Evolutionary conservation across 805 yeast genomes (phyloP).

Genomic region (Cyberlindnera euphorbiae): DNA sequence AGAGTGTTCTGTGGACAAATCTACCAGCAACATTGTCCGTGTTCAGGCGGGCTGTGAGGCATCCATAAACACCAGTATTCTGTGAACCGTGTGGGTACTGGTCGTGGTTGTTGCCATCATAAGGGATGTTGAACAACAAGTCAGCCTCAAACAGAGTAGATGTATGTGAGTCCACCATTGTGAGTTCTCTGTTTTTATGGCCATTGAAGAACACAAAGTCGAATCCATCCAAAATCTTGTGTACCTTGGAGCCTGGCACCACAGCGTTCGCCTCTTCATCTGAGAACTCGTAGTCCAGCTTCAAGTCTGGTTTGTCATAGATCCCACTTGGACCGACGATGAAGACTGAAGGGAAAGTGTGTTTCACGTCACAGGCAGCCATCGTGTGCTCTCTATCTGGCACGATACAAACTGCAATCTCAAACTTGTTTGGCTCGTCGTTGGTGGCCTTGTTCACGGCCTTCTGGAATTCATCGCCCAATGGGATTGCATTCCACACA

Average conservation of each 20-base stretch:
- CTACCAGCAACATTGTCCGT: slow-evolving; percentile 37
- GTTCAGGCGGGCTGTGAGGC: slow-evolving; percentile 35
- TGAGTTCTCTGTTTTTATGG: slow-evolving; percentile 56
- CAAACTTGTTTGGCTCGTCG: slow-evolving; percentile 29
- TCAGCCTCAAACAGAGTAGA: slow-evolving; percentile 56
- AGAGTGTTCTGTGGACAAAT: slow-evolving; percentile 25
- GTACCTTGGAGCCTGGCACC: slow-evolving; percentile 29
- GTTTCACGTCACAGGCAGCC: slow-evolving; percentile 52
- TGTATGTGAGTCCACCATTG: slow-evolving; percentile 41
- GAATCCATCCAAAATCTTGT: slow-evolving; percentile 40
- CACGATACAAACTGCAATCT: slow-evolving; percentile 47
- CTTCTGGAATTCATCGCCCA: slow-evolving; percentile 39
- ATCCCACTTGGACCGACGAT: slow-evolving; percentile 47
- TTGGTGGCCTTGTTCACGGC: slow-evolving; percentile 34
- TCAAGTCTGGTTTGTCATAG: slow-evolving; percentile 30
- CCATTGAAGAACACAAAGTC: slow-evolving; percentile 54
- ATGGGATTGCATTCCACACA: slow-evolving; percentile 59
- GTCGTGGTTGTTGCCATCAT: slow-evolving; percentile 46
- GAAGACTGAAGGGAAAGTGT: slow-evolving; percentile 43
- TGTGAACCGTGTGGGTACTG: slow-evolving; percentile 39
- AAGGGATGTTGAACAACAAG: slow-evolving; percentile 53
- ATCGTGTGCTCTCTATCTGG: slow-evolving; percentile 65
- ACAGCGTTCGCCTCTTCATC: slow-evolving; percentile 33
- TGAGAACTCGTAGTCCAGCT: slow-evolving; percentile 37
- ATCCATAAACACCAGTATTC: slow-evolving; percentile 39